Percentiles rank a stretch among this genome's conserved stretches.
These are phyloP conservation scores for Penicillium angulare DNA, from an alignment of 495 filamentous ascomycete species.

Conservation along the genomic window DNA sequence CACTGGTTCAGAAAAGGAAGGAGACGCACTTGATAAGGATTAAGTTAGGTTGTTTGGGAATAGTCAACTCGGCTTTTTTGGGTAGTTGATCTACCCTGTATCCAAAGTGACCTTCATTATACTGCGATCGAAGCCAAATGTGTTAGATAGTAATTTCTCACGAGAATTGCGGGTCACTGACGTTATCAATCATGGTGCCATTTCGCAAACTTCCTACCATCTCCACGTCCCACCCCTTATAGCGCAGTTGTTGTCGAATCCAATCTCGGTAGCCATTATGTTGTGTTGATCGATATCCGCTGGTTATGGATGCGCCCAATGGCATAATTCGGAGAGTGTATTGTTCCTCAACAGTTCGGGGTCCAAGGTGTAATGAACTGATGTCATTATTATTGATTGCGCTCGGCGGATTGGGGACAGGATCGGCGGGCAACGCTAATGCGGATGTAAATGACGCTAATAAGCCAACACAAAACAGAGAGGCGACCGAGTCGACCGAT, in stretches of 20 bases:
- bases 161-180: conserved; percentile 6
- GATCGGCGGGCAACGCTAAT: neutral
- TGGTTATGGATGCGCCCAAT: conserved; percentile 58
- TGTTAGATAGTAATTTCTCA: neutral
- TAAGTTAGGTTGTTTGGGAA: conserved; percentile 45
- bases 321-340: conserved; percentile 49
- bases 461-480: neutral
- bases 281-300: conserved; percentile 48
- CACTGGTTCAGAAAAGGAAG: neutral
- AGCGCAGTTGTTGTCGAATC: conserved; percentile 38
- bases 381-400: neutral
- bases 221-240: conserved; percentile 42
- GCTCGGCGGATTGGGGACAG: neutral
- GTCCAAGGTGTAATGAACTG: neutral
- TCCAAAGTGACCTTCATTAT: conserved; percentile 51
- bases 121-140: conserved; percentile 12
- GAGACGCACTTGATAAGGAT: conserved; percentile 41
- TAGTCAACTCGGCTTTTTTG: conserved; percentile 26
- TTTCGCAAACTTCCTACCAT: conserved; percentile 47
- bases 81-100: conserved; percentile 45
- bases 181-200: conserved; percentile 50
- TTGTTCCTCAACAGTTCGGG: neutral
- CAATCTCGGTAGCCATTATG: conserved; percentile 53
- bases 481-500: neutral
- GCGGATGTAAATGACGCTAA: neutral